These are phyloP conservation scores for Puccinia novopanici DNA, from an alignment of 1,284 basidiomycete species.

Conservation along the genomic window DNA sequence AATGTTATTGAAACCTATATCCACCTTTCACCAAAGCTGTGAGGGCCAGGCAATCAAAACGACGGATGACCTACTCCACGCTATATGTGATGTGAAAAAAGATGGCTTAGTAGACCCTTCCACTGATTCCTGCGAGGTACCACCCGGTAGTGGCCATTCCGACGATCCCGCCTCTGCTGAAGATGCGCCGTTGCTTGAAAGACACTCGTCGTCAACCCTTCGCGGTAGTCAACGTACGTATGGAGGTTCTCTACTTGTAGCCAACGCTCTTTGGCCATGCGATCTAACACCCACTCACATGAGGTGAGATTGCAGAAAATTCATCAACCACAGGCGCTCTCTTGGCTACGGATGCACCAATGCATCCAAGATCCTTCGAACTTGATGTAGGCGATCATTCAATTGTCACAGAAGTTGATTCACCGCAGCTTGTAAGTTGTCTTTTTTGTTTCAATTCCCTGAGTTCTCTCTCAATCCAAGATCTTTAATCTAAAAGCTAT, in stretches of 20 bases:
- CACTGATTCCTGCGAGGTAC: neutral
- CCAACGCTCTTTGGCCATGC: too few relatives aligned
- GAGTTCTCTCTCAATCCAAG: neutral
- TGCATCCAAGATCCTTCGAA: neutral
- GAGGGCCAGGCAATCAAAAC: neutral
- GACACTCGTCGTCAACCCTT: too few relatives aligned
- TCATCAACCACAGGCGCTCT: neutral
- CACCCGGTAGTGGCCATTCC: neutral
- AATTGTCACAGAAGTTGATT: constrained; percentile 5
- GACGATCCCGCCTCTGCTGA: neutral
- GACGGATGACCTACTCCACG: constrained; percentile 28
- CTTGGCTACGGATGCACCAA: neutral
- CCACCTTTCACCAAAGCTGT: neutral
- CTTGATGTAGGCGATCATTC: neutral
- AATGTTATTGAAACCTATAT: neutral
- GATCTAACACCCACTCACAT: too few relatives aligned
- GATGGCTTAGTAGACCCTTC: neutral
- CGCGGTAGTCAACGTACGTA: too few relatives aligned
- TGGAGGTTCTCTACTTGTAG: too few relatives aligned
- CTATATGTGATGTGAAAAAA: constrained; percentile 3
- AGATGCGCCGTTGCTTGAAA: too few relatives aligned
- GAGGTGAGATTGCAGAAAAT: too few relatives aligned
- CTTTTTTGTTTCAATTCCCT: neutral
- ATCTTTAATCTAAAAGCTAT: neutral
- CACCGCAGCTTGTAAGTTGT: neutral